Conservation (phyloP, 768 basidiomycete genomes). For the Pleurotus giganteus region DNA sequence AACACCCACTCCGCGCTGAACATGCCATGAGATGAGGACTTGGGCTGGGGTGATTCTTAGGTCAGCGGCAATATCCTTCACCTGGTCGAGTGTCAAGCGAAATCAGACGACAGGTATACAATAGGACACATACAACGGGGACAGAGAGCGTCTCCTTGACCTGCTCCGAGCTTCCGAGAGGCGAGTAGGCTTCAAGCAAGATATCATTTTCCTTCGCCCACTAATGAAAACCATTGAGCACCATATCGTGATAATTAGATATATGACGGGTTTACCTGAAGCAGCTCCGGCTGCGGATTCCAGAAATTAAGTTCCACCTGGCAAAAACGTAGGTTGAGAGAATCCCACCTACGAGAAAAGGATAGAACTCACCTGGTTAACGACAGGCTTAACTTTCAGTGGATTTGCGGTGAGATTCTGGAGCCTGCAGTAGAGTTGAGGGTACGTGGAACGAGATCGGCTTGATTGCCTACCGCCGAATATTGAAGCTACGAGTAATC, state of each 20-base stretch:
- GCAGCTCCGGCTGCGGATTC: constrained; percentile 75
- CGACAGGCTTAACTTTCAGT: constrained; percentile 58
- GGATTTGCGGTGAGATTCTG: constrained; percentile 62
- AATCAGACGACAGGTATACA: neutral
- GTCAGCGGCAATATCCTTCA: constrained; percentile 56
- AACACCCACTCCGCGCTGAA: constrained; percentile 72
- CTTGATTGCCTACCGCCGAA: constrained; percentile 38
- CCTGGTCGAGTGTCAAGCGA: constrained; percentile 26
- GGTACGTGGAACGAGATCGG: neutral
- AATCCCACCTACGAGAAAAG: neutral
- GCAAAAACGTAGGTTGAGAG: neutral
- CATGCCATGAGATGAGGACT: constrained; percentile 72
- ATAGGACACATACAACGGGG: constrained; percentile 40
- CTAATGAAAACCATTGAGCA: constrained; percentile 26
- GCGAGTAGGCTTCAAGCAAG: constrained; percentile 75
- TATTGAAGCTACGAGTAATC: constrained; percentile 49
- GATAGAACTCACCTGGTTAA: constrained; percentile 53
- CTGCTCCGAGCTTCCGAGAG: constrained; percentile 60
- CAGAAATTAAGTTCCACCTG: constrained; percentile 72
- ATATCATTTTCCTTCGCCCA: constrained; percentile 68
- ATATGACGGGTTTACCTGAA: constrained; percentile 47
- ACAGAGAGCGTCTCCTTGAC: constrained; percentile 58
- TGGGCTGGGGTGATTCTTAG: constrained; percentile 74
- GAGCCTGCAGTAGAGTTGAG: constrained; percentile 34
- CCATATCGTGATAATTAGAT: neutral